Evolutionary conservation across 192 early-diverging fungal genomes (phyloP).

Genomic region (Gamsiella multidivaricata): DNA sequence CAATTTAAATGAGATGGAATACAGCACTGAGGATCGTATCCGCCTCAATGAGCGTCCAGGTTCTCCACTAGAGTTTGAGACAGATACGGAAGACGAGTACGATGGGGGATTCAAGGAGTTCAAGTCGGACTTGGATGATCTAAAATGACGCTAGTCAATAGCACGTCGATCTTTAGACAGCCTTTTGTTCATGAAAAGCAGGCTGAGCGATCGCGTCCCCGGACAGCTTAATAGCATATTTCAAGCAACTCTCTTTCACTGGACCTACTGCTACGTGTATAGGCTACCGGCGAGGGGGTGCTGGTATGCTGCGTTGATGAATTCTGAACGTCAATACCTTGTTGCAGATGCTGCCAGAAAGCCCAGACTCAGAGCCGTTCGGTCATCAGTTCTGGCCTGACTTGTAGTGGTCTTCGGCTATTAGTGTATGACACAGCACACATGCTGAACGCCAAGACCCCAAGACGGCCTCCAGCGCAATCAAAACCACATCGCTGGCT

Average conservation of each 20-base stretch:
- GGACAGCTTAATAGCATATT: no score
- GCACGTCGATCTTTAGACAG: no score
- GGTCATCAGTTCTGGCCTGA: not conserved
- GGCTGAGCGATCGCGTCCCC: no score
- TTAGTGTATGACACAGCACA: not conserved
- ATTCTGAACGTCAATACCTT: not conserved
- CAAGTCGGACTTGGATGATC: no score
- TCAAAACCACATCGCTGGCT: not conserved
- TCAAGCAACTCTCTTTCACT: not conserved
- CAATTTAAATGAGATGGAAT: no score
- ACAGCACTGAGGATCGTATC: no score
- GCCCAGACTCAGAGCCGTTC: not conserved
- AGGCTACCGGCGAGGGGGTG: constrained; percentile 5
- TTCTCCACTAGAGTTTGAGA: no score
- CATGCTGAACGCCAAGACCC: not conserved
- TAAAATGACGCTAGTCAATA: no score
- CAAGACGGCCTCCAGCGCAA: not conserved
- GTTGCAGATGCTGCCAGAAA: not conserved
- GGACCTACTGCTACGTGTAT: not conserved
- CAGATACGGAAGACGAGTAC: no score
- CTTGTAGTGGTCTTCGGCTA: not conserved
- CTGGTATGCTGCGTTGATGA: not conserved
- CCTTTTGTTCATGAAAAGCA: no score
- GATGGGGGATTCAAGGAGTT: no score
- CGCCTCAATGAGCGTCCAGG: no score